phyloP scores from a whole-genome alignment of 179 eudicot genomes.

The Camellia oleifera region DNA sequence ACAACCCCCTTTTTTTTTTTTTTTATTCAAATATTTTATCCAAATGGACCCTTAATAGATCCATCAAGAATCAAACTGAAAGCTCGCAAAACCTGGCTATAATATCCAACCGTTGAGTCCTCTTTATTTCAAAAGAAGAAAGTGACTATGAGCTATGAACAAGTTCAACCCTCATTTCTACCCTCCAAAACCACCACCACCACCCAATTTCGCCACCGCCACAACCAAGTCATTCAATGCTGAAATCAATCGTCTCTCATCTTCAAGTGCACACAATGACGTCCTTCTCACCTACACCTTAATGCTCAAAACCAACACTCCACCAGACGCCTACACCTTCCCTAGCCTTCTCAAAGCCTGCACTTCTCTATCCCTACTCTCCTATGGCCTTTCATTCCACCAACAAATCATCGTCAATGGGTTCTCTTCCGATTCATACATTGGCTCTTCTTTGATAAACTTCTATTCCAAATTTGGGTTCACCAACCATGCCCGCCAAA shows the following conservation, averaged over 20 bases:
- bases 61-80: too few relatives aligned
- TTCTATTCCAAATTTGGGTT: conserved; percentile 52
- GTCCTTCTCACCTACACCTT: conserved; percentile 57
- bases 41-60: too few relatives aligned
- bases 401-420: conserved; percentile 23
- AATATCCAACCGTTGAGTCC: background rate
- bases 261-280: conserved; percentile 43
- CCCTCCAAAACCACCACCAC: conserved; percentile 22
- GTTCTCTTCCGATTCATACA: conserved; percentile 55
- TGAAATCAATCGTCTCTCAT: conserved; percentile 56
- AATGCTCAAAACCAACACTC: conserved; percentile 49
- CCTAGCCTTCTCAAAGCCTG: conserved; percentile 82
- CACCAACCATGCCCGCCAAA: conserved; percentile 38
- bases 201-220: conserved; percentile 17
- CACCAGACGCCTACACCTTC: conserved; percentile 67
- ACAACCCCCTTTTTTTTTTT: too few relatives aligned
- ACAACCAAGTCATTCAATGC: conserved; percentile 57
- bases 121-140: background rate
- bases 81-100: background rate
- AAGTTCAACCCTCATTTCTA: conserved; percentile 40
- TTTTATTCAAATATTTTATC: too few relatives aligned
- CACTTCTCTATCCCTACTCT: conserved; percentile 41
- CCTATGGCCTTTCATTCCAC: conserved; percentile 16
- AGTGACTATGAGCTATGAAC: conserved; percentile 33
- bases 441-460: conserved; percentile 63